Percentiles rank a stretch among this genome's conserved stretches.
Conservation (phyloP, 768 basidiomycete species). For the Boletus vinaceobasis region DNA sequence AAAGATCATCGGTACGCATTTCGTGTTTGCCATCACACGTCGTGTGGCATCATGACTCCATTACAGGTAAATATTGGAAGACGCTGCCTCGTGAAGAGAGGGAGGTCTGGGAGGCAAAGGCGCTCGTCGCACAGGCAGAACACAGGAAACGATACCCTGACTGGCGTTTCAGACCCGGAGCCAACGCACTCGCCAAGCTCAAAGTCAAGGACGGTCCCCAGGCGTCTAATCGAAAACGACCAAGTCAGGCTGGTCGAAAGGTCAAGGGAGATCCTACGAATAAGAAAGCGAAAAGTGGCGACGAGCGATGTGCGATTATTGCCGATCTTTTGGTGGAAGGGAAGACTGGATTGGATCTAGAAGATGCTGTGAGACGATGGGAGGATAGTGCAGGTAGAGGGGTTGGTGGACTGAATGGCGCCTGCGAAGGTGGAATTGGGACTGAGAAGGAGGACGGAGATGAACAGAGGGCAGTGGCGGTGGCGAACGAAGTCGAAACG, state of each 20-base stretch:
- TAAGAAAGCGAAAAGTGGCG: slow-evolving; percentile 34
- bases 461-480: slow-evolving; percentile 21
- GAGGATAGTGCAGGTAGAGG: slow-evolving; percentile 17
- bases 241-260: slow-evolving; percentile 28
- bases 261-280: slow-evolving; percentile 29
- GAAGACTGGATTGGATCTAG: slow-evolving; percentile 60
- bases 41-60: background rate
- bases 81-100: slow-evolving; percentile 63
- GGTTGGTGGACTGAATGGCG: slow-evolving; percentile 1
- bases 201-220: slow-evolving; percentile 42
- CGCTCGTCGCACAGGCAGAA: slow-evolving; percentile 65
- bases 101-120: slow-evolving; percentile 75
- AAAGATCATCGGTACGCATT: slow-evolving; percentile 66
- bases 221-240: slow-evolving; percentile 25
- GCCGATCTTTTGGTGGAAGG: slow-evolving; percentile 64
- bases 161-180: slow-evolving; percentile 77
- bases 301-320: slow-evolving; percentile 62
- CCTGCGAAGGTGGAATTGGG: slow-evolving; percentile 1
- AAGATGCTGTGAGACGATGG: slow-evolving; percentile 57
- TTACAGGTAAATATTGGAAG: slow-evolving; percentile 70
- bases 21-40: background rate
- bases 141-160: slow-evolving; percentile 74
- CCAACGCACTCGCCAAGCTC: slow-evolving; percentile 39
- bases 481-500: slow-evolving; percentile 11
- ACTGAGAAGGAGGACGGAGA: slow-evolving; percentile 20